Conservation (phyloP, 768 basidiomycete species). For the Naganishia randhawae region DNA sequence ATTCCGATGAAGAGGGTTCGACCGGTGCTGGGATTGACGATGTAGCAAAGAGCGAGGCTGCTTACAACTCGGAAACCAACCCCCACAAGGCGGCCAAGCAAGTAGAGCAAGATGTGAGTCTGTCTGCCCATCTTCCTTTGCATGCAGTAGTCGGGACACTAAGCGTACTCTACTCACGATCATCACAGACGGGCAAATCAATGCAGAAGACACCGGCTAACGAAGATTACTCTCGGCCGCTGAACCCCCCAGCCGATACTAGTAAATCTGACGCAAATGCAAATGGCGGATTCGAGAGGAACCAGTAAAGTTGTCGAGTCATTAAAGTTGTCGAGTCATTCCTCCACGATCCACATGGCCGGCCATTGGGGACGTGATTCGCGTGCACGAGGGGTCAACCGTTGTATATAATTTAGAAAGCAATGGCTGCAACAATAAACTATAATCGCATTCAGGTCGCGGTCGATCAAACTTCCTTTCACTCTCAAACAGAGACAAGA, state of each 20-base stretch:
- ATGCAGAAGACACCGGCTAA: slow-evolving; percentile 21
- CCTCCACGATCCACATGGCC: no score
- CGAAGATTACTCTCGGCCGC: slow-evolving; percentile 13
- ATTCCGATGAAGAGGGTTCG: slow-evolving; percentile 46
- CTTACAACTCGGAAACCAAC: slow-evolving; percentile 43
- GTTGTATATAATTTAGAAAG: slow-evolving; percentile 13
- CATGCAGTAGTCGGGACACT: background rate
- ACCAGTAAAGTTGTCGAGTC: background rate
- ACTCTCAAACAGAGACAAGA: background rate
- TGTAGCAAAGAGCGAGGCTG: slow-evolving; percentile 47
- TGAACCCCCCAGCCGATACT: slow-evolving; percentile 3
- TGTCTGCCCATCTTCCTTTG: background rate
- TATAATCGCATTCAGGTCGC: background rate
- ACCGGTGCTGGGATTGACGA: slow-evolving; percentile 49
- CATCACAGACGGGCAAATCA: slow-evolving; percentile 1
- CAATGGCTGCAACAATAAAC: background rate
- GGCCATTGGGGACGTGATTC: no score
- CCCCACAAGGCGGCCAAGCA: slow-evolving; percentile 41
- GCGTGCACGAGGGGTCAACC: background rate
- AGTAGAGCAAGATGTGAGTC: slow-evolving; percentile 46
- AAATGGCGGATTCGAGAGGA: slow-evolving; percentile 15
- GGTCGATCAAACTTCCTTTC: background rate
- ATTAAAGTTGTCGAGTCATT: no score
- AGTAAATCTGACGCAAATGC: slow-evolving; percentile 5
- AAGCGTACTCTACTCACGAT: background rate